Conservation (phyloP, 2,329 filamentous ascomycete species). For the Fusarium heterosporum region DNA sequence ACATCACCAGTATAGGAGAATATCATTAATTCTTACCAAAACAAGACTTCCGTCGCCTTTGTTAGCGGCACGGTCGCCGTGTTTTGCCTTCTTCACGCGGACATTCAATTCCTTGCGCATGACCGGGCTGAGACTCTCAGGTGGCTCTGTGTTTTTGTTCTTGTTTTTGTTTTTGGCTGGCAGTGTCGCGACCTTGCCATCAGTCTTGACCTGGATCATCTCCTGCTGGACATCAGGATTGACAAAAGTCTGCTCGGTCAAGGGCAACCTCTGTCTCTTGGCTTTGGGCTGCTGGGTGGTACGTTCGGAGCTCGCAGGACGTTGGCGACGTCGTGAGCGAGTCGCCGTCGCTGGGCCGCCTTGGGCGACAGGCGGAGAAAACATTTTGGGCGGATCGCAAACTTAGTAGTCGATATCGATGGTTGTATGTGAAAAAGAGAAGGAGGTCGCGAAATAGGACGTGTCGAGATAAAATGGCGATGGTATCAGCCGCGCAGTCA, state of each 20-base stretch:
- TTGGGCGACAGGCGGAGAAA: conserved; percentile 66
- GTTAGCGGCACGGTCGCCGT: conserved; percentile 67
- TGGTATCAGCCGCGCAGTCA: conserved; percentile 43
- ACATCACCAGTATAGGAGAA: conserved; percentile 17
- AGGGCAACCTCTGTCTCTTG: conserved; percentile 70
- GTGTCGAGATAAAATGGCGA: conserved; percentile 39
- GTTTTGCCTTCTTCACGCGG: conserved; percentile 71
- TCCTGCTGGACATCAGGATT: conserved; percentile 64
- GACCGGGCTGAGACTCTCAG: conserved; percentile 56
- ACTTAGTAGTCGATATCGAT: conserved; percentile 29
- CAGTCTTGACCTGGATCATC: conserved; percentile 67
- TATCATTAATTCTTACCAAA: conserved; percentile 62
- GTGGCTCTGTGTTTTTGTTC: conserved; percentile 55
- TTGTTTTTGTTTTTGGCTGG: conserved; percentile 56
- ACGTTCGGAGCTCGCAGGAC: conserved; percentile 67
- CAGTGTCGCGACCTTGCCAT: conserved; percentile 61
- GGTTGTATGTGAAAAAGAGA: conserved; percentile 11
- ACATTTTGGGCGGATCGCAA: conserved; percentile 61
- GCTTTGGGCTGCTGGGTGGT: conserved; percentile 69
- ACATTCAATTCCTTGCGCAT: conserved; percentile 67
- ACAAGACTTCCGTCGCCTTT: conserved; percentile 77
- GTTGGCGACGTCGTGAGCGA: conserved; percentile 71
- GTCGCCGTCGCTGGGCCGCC: conserved; percentile 67
- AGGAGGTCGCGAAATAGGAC: conserved; percentile 24
- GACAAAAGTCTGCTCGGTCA: conserved; percentile 68